Conservation (phyloP, 2,329 filamentous ascomycete genomes). For the Fusarium sp. region DNA sequence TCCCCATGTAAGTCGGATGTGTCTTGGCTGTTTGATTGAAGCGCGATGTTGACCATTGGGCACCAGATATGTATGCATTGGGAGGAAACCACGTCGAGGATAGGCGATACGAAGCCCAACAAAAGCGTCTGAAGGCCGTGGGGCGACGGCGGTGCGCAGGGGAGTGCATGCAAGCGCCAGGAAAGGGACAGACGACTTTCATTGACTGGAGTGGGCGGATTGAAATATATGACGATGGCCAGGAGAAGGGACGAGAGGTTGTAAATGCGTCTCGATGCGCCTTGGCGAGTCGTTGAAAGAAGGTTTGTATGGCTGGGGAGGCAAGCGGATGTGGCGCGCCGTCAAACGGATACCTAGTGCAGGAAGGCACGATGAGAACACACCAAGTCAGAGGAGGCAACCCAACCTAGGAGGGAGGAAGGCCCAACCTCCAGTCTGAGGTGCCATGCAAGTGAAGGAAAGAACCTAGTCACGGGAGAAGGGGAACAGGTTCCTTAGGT, state of each 20-base stretch:
- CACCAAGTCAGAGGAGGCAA: slow-evolving; percentile 10
- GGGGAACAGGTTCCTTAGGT: neutral
- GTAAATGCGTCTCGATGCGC: neutral
- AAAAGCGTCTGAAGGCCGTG: neutral
- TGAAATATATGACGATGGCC: neutral
- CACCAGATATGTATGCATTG: slow-evolving; percentile 71
- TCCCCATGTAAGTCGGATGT: slow-evolving; percentile 64
- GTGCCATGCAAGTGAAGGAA: neutral
- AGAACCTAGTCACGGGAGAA: neutral
- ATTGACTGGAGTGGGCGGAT: neutral
- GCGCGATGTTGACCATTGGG: slow-evolving; percentile 18
- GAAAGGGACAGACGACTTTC: neutral
- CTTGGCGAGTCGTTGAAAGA: slow-evolving; percentile 35
- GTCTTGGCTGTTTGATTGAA: neutral
- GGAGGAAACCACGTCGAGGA: slow-evolving; percentile 61
- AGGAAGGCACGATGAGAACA: slow-evolving; percentile 23
- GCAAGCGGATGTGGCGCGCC: slow-evolving; percentile 34
- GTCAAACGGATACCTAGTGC: slow-evolving; percentile 29
- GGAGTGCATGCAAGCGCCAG: neutral
- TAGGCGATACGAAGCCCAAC: neutral
- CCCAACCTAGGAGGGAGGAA: neutral
- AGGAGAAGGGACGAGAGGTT: neutral
- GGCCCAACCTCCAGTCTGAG: slow-evolving; percentile 6
- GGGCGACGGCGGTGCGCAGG: neutral
- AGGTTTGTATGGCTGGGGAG: slow-evolving; percentile 37